Conservation (phyloP, 2,329 filamentous ascomycete genomes). For the Pseudocercospora musae region DNA sequence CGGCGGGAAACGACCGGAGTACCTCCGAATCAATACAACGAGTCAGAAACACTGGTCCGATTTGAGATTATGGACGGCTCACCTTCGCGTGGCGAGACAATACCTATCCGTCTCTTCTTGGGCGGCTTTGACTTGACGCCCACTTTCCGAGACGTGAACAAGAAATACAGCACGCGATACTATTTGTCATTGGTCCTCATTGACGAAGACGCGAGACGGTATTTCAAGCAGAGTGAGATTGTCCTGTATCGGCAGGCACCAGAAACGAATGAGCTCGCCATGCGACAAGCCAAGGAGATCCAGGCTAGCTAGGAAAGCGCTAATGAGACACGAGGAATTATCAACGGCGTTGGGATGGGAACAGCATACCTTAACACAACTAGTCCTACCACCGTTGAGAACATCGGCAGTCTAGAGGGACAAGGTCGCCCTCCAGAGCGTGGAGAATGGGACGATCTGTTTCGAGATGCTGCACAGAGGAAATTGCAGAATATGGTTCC, state of each 20-base stretch:
- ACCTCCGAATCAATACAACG: constrained; percentile 98
- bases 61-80: constrained; percentile 99
- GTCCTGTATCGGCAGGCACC: constrained; percentile 81
- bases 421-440: constrained; percentile 5
- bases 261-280: constrained; percentile 48
- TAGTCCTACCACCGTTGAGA: background rate
- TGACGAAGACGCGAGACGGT: constrained; percentile 78
- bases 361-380: background rate
- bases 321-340: constrained; percentile 32
- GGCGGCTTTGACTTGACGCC: constrained; percentile 96
- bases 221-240: constrained; percentile 99
- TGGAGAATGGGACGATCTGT: constrained; percentile 16
- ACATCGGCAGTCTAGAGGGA: background rate
- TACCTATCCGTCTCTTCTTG: constrained; percentile 93
- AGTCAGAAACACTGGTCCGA: constrained; percentile 94
- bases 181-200: constrained; percentile 81
- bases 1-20: constrained; percentile 93
- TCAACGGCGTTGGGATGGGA: constrained; percentile 8
- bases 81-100: constrained; percentile 90
- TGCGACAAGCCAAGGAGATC: constrained; percentile 46
- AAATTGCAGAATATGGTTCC: constrained; percentile 7
- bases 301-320: constrained; percentile 35
- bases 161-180: constrained; percentile 98
- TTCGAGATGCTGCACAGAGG: constrained; percentile 16
- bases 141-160: constrained; percentile 98